Evolutionary conservation across 2,329 filamentous ascomycete genomes (phyloP).

Genomic region (Aspergillus vadensis): DNA sequence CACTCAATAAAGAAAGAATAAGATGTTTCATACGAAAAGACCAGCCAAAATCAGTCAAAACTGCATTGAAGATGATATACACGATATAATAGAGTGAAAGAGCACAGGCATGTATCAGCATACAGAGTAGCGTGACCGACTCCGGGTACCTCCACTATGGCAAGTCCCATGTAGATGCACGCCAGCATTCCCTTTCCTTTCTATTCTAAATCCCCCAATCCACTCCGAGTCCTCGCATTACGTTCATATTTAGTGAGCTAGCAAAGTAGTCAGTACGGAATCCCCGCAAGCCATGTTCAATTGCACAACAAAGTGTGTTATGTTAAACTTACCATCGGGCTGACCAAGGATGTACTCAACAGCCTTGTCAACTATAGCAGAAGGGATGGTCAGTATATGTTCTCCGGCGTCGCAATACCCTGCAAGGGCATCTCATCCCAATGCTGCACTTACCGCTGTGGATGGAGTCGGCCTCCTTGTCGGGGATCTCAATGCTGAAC

Average conservation of each 20-base stretch:
- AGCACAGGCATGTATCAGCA: constrained; percentile 41
- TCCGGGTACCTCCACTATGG: constrained; percentile 34
- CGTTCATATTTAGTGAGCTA: constrained; percentile 40
- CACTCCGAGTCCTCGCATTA: constrained; percentile 31
- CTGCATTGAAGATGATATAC: constrained; percentile 47
- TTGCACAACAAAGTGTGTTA: constrained; percentile 16
- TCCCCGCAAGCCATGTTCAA: background rate
- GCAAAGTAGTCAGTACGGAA: constrained; percentile 20
- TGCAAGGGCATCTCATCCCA: background rate
- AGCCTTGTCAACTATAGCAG: constrained; percentile 77
- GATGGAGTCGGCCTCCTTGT: constrained; percentile 93
- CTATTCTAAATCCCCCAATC: constrained; percentile 34
- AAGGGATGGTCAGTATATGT: constrained; percentile 22
- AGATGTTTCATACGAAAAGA: background rate
- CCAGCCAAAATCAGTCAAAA: constrained; percentile 27
- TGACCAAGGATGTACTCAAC: constrained; percentile 92
- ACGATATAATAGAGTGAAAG: constrained; percentile 42
- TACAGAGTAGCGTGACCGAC: constrained; percentile 35
- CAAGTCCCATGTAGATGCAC: constrained; percentile 28
- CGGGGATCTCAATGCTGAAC: constrained; percentile 94
- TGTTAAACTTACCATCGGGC: constrained; percentile 75
- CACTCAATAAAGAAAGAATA: no score
- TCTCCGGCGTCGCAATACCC: background rate
- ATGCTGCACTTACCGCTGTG: constrained; percentile 73
- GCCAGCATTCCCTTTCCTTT: constrained; percentile 37